Evolutionary conservation across 2,329 filamentous ascomycete species (phyloP), one percentile per base, ranked within the genome.

Genomic region (Fusarium floridanum): DNA sequence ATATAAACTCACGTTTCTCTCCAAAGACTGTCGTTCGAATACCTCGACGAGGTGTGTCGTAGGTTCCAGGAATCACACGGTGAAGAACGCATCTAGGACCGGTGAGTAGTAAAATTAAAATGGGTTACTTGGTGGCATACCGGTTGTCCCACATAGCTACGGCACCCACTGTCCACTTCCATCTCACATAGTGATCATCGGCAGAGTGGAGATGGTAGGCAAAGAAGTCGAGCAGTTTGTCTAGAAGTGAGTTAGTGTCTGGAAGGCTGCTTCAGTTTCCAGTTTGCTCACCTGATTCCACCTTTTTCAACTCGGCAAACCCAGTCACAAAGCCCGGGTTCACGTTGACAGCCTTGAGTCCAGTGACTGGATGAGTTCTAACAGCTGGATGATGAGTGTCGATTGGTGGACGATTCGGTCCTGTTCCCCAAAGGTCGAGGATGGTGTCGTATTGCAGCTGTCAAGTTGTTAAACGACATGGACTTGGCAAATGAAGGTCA

Each of bases 141-240:
- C 74, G 55, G 70, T 88, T 88, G 64, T 88, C 87, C 86, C 86
- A 88, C 78, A 88, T 85, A 1, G 86, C 86, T 6, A 88, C 84
- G 34, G 83, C 85, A 1, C 86, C 86, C 8, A 85, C 84, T 0
- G 82, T 77, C 86, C 87, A 88, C 68, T 86, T 88, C 82, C 85
- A 88, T 3, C 86, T 80, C 7, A 88, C 86, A 27, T 82, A 82
- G 71, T 87, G 86, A 70, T 88, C 87, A 59, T 88, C 86, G 1
- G 85, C 86, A 0, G 85, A 84, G 71, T 87, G 86, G 32, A 88
- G 83, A 71, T 88, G 86, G 60, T 83, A 83, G 5, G 78, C 69
- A 57, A 87, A 84, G 66, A 88, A 87, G 60, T 86, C 84, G 0
- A 87, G 78, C 6, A 87, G 34, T n/a, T 71, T 71, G 41, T 71